These are phyloP conservation scores for Incumbomyces lentus DNA, from an alignment of 2,329 filamentous ascomycete species.

Conservation along the genomic window DNA sequence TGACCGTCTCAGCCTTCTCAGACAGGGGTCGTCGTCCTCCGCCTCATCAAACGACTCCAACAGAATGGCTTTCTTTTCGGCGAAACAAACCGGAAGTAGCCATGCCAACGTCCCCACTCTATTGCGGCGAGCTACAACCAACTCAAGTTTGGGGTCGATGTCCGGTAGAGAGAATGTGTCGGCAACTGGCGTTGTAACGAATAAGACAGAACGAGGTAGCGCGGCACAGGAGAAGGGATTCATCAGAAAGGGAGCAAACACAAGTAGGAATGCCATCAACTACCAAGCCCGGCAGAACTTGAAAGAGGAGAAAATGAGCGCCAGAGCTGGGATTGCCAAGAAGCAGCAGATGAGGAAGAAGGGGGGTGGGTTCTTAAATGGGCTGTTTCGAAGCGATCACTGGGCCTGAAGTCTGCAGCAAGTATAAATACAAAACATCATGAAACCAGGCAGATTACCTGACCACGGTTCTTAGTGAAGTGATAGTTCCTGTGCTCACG, in stretches of 20 bases:
- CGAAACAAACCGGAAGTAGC: slow-evolving; percentile 8
- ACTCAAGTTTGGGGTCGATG: slow-evolving; percentile 16
- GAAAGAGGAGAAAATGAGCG: slow-evolving; percentile 20
- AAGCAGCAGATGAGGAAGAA: slow-evolving; percentile 13
- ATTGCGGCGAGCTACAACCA: slow-evolving; percentile 20
- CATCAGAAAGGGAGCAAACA: slow-evolving; percentile 17
- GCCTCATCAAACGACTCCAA: slow-evolving; percentile 15
- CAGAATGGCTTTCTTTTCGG: slow-evolving; percentile 19
- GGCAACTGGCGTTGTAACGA: slow-evolving; percentile 19
- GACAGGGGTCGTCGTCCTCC: slow-evolving; percentile 36
- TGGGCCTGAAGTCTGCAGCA: slow-evolving; percentile 11
- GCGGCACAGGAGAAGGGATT: slow-evolving; percentile 19
- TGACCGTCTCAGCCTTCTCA: slow-evolving; percentile 34
- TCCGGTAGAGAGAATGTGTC: slow-evolving; percentile 16
- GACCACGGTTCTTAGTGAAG: no score
- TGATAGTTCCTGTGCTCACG: no score
- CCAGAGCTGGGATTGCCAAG: slow-evolving; percentile 17
- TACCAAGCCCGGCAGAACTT: slow-evolving; percentile 15
- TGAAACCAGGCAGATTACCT: no score
- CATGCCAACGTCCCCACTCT: slow-evolving; percentile 16
- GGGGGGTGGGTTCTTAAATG: slow-evolving; percentile 16
- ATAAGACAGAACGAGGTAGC: slow-evolving; percentile 17
- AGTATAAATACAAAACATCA: no score
- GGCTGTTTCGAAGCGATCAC: slow-evolving; percentile 14
- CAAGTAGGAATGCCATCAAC: slow-evolving; percentile 19